phyloP scores from a whole-genome alignment of 1,284 basidiomycete species.

The Boletellus deceptivus region DNA sequence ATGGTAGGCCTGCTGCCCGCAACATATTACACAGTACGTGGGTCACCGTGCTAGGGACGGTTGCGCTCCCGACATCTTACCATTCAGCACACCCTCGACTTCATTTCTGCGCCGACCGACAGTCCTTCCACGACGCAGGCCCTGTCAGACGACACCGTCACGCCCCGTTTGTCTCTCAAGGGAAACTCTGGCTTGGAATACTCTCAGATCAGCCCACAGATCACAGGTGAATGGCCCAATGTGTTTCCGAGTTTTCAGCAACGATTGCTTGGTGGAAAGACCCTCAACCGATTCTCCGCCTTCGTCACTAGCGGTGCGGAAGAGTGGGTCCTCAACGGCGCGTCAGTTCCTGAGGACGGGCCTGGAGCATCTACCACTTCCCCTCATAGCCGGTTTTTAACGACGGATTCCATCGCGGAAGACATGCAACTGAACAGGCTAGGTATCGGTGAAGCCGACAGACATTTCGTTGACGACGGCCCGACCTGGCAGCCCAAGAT shows the following conservation, averaged over 20 bases:
- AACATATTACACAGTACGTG: conserved; percentile 67
- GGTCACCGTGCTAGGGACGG: background rate
- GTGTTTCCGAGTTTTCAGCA: conserved; percentile 66
- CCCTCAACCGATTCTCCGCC: conserved; percentile 76
- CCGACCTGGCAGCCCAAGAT: conserved; percentile 72
- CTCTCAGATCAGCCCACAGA: conserved; percentile 60
- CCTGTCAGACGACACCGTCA: conserved; percentile 44
- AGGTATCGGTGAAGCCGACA: conserved; percentile 55
- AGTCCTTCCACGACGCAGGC: conserved; percentile 35
- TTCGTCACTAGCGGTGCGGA: conserved; percentile 86
- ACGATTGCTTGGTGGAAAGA: conserved; percentile 71
- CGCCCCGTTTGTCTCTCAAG: conserved; percentile 51
- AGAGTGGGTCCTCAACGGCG: conserved; percentile 70
- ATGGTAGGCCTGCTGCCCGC: conserved; percentile 69
- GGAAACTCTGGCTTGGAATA: conserved; percentile 25
- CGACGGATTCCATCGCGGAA: conserved; percentile 38
- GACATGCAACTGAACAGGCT: conserved; percentile 36
- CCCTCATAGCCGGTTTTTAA: conserved; percentile 27
- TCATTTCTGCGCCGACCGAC: conserved; percentile 47
- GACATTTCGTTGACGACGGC: conserved; percentile 71
- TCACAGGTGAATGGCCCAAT: conserved; percentile 66
- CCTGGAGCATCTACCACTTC: conserved; percentile 17
- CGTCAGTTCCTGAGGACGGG: conserved; percentile 21
- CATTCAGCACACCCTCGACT: conserved; percentile 60
- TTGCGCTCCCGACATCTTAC: conserved; percentile 2